Evolutionary conservation across 2,329 filamentous ascomycete genomes (phyloP), one percentile per base, ranked within the genome.

Genomic region (Thielaviopsis cerberus): DNA sequence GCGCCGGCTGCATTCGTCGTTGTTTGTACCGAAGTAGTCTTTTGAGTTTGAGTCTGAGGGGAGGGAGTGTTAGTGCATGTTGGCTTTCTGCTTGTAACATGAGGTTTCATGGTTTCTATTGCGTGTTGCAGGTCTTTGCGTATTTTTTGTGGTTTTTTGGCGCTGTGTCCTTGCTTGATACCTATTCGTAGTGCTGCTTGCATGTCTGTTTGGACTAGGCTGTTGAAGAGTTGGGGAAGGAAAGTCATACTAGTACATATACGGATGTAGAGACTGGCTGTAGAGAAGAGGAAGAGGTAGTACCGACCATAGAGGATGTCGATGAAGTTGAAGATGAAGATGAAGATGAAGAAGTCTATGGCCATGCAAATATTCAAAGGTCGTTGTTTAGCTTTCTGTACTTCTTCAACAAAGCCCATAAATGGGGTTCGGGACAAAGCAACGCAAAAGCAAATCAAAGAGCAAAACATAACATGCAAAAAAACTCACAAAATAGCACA

Each of bases 1-100:
- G 69, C 73, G 20, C 79, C 78, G 10, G 72, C 74, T 6, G 59
- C 34, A 30, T 72, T 71, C 0, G 78, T 82, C 10, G 82, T 72
- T 0, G 80, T 83, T 64, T 75, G 69, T 1, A 79, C 64, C n/a
- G 68, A 66, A 15, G 66, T 65, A 7, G 69, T n/a, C 34, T 41
- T 41, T 13, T 41, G 34, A 41, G 34, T 66, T 8, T 69, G 71
- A 10, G 67, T 68, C 22, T 69, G 64, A 22, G 68, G 65, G 62
- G 64, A 20, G n/a, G n/a, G n/a, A 62, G 63, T 52, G 64, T 59
- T 30, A 57, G 48, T 59, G 26, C 64, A 62, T 20, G 62, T 64
- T 45, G 17, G 15, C 2, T 2, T 11, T 4, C 5, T 48, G 24
- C 20, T 8, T 24, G 37, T 23, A 7, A 41, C 34, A 17, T 3